Percentiles rank a stretch among this genome's conserved stretches.
phyloP scores from a whole-genome alignment of 1,284 basidiomycete species.

The Tilletia caries region DNA sequence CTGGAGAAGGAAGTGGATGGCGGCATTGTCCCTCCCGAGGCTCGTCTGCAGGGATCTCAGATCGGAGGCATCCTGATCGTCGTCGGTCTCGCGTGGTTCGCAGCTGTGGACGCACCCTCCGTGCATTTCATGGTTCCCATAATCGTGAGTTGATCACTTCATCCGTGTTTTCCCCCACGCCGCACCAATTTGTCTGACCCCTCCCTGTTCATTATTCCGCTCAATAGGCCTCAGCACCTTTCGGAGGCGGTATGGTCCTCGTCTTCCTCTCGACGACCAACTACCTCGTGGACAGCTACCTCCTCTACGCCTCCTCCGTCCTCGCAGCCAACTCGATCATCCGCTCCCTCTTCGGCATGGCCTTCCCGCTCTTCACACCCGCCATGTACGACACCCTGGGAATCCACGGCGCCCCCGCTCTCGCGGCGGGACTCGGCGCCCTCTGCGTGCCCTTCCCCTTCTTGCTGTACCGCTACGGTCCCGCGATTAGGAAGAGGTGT shows the following conservation, averaged over 20 bases:
- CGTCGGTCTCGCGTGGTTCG: constrained; percentile 55
- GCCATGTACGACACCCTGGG: constrained; percentile 24
- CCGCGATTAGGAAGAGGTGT: constrained; percentile 19
- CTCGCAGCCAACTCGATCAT: constrained; percentile 23
- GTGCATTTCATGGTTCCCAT: constrained; percentile 43
- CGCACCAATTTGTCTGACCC: too few relatives aligned
- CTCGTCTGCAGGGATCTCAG: constrained; percentile 29
- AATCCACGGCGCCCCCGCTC: constrained; percentile 22
- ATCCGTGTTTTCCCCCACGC: too few relatives aligned
- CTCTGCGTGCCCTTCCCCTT: constrained; percentile 24
- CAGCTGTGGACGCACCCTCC: constrained; percentile 51
- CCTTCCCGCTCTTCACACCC: constrained; percentile 26
- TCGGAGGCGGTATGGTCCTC: constrained; percentile 23
- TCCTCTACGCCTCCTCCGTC: constrained; percentile 41
- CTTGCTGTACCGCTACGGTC: constrained; percentile 21
- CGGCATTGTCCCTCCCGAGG: constrained; percentile 24
- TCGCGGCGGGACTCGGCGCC: constrained; percentile 18
- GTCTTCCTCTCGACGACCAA: constrained; percentile 21
- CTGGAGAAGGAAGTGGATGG: constrained; percentile 24
- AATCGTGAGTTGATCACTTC: too few relatives aligned
- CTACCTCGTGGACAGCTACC: constrained; percentile 24
- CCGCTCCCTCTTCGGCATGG: constrained; percentile 20
- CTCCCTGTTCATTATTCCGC: constrained; percentile 17
- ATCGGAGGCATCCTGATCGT: constrained; percentile 52
- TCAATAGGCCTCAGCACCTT: constrained; percentile 22